Percentiles rank a stretch among this genome's conserved stretches.
phyloP scores from a whole-genome alignment of 768 basidiomycete genomes.

The Dentipellis fragilis region DNA sequence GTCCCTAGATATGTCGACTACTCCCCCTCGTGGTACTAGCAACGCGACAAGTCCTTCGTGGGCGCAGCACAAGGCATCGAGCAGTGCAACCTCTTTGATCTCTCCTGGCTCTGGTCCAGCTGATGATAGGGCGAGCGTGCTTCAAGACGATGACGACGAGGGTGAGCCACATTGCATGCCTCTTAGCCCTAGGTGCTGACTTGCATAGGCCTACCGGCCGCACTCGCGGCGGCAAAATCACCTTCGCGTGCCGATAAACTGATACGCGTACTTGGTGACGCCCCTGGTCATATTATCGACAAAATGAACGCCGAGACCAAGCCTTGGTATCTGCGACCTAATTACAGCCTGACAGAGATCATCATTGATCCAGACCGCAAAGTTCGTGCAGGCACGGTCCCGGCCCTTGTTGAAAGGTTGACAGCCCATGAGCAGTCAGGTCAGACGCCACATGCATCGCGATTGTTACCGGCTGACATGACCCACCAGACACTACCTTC shows the following conservation, averaged over 20 bases:
- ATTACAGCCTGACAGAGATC: slow-evolving; percentile 73
- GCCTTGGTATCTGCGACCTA: slow-evolving; percentile 83
- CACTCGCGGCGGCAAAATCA: slow-evolving; percentile 14
- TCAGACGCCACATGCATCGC: slow-evolving; percentile 24
- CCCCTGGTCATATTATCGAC: slow-evolving; percentile 31
- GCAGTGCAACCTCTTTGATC: neutral
- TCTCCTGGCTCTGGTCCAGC: slow-evolving; percentile 1
- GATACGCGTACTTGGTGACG: slow-evolving; percentile 56
- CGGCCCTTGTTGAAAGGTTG: slow-evolving; percentile 79
- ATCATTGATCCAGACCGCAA: slow-evolving; percentile 76
- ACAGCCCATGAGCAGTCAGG: slow-evolving; percentile 87
- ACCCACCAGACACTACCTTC: slow-evolving; percentile 56
- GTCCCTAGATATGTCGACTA: slow-evolving; percentile 15
- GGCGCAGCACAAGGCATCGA: neutral
- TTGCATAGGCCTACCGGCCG: neutral
- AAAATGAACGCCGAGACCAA: slow-evolving; percentile 30
- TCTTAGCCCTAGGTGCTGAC: neutral
- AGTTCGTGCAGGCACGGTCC: slow-evolving; percentile 79
- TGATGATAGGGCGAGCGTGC: slow-evolving; percentile 8
- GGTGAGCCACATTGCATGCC: slow-evolving; percentile 4
- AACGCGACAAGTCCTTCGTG: slow-evolving; percentile 6
- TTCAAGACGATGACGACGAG: slow-evolving; percentile 17
- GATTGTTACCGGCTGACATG: neutral
- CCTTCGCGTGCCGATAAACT: slow-evolving; percentile 41
- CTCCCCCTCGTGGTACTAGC: slow-evolving; percentile 1